A percentile compares a stretch with the other conserved stretches of the same genome.
phyloP scores from a whole-genome alignment of 2,329 filamentous ascomycete genomes.

The Cercospora zeae-maydis region DNA sequence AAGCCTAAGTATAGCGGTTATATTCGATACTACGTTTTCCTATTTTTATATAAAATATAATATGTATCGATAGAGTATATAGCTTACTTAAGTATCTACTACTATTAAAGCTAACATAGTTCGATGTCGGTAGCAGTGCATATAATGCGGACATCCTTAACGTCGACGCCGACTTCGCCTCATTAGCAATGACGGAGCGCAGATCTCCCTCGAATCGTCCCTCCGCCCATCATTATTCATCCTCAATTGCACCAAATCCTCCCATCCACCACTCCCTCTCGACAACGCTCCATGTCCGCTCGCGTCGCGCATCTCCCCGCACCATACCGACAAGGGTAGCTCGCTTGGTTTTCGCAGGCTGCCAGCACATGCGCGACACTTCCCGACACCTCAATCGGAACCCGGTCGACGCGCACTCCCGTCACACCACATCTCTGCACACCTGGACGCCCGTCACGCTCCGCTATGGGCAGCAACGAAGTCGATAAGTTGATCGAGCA shows the following conservation, averaged over 20 bases:
- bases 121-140: slow-evolving; percentile 2
- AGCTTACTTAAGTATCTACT: neutral
- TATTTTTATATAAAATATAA: too few relatives aligned
- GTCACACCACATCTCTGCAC: slow-evolving; percentile 1
- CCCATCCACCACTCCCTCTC: neutral
- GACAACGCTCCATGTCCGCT: neutral
- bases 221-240: neutral
- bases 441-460: neutral
- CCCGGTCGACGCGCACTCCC: neutral
- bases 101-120: neutral
- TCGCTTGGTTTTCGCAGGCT: neutral
- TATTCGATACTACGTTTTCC: neutral
- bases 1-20: neutral
- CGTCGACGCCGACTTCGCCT: slow-evolving; percentile 2
- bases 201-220: neutral
- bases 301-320: neutral
- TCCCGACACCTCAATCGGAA: neutral
- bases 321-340: neutral
- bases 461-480: slow-evolving; percentile 17
- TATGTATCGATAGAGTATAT: neutral
- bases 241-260: neutral
- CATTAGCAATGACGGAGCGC: slow-evolving; percentile 4
- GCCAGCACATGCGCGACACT: neutral
- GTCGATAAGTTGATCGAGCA: slow-evolving; percentile 38
- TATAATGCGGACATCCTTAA: neutral